Evolutionary conservation across 73 alveolate species (phyloP).

Genomic region (Paraurostyla sp.): DNA sequence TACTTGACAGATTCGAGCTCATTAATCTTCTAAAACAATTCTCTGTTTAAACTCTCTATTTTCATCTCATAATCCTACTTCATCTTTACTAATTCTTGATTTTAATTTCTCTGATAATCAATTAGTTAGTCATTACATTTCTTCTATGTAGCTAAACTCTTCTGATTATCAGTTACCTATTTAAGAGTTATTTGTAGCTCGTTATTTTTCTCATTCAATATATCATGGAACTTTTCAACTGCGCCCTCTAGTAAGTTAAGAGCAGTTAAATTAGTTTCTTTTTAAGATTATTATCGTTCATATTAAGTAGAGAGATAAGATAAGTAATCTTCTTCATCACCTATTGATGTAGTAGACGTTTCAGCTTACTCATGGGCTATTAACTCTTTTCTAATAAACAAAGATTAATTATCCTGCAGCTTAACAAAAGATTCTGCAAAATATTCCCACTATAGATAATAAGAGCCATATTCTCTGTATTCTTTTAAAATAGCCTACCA

Average conservation of each 20-base stretch:
- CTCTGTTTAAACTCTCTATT: conserved; percentile 2
- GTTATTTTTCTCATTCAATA: background rate
- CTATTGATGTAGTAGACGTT: background rate
- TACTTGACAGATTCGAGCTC: background rate
- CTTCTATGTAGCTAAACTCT: background rate
- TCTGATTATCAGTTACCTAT: background rate
- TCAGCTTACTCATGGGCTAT: background rate
- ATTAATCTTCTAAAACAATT: background rate
- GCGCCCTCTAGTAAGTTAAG: background rate
- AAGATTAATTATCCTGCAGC: background rate
- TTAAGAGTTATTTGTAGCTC: background rate
- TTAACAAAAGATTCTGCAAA: conserved; percentile 1
- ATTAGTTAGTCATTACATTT: conserved; percentile 34
- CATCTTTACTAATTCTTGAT: background rate
- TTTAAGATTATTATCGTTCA: background rate
- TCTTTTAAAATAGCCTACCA: background rate
- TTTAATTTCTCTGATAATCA: conserved; percentile 19
- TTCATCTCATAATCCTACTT: conserved; percentile 12
- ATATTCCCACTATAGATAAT: conserved; percentile 20
- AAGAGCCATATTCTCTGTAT: conserved; percentile 5
- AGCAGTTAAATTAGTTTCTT: background rate
- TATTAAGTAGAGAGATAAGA: background rate
- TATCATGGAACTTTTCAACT: background rate
- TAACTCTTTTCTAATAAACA: background rate
- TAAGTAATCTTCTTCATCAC: conserved; percentile 31